These are phyloP conservation scores for Gentiana dahurica DNA, from an alignment of 257 asterid species.

Conservation along the genomic window DNA sequence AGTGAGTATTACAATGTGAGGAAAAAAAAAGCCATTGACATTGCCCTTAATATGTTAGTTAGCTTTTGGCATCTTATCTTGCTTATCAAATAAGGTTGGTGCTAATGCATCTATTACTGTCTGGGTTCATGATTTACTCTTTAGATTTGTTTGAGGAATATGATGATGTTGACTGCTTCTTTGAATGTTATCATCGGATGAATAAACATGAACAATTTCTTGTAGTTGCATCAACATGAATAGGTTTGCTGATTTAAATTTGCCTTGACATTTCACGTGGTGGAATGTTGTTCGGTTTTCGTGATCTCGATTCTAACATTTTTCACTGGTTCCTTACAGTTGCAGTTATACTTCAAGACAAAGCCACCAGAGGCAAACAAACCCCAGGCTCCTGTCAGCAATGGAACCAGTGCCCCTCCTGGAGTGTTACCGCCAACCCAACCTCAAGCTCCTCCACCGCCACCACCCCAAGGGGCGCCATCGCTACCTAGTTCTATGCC, in stretches of 20 bases:
- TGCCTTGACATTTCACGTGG: neutral
- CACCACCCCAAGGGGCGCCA: slow-evolving; percentile 58
- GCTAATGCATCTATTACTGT: too few relatives aligned
- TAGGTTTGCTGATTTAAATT: neutral
- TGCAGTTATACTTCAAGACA: slow-evolving; percentile 63
- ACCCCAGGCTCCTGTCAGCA: slow-evolving; percentile 50
- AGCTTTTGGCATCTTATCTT: neutral
- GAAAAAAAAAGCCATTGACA: too few relatives aligned
- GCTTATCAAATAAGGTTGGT: too few relatives aligned
- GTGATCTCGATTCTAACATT: slow-evolving; percentile 2
- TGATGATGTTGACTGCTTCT: too few relatives aligned
- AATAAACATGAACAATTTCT: neutral
- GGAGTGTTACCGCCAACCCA: slow-evolving; percentile 69
- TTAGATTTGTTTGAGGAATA: too few relatives aligned
- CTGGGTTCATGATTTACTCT: too few relatives aligned
- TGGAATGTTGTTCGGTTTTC: neutral
- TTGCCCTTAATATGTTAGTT: too few relatives aligned
- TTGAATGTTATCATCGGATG: too few relatives aligned
- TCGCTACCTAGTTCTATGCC: slow-evolving; percentile 40
- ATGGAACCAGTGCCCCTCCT: slow-evolving; percentile 51
- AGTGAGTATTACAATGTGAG: too few relatives aligned
- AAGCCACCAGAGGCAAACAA: slow-evolving; percentile 74
- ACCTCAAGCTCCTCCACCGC: slow-evolving; percentile 72
- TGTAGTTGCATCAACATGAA: neutral
- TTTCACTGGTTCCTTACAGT: slow-evolving; percentile 29